These are phyloP conservation scores for Cicer cuneatum DNA, from an alignment of 306 rosid genomes.

Conservation along the genomic window DNA sequence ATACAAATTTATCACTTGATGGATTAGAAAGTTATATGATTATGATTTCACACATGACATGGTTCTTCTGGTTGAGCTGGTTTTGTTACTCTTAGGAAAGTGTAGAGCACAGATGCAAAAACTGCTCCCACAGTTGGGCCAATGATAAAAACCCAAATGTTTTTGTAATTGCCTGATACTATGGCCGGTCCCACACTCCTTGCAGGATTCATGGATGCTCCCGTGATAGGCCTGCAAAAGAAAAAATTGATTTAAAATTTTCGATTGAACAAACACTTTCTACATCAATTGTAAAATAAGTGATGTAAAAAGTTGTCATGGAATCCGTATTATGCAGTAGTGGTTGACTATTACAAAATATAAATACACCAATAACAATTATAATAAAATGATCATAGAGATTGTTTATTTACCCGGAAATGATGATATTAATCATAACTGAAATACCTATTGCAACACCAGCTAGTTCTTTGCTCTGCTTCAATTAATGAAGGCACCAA, in stretches of 20 bases:
- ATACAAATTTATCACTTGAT: constrained; percentile 2
- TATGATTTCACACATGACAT: constrained; percentile 11
- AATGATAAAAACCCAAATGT: constrained; percentile 51
- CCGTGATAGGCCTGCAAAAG: constrained; percentile 56
- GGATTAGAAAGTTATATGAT: constrained; percentile 28
- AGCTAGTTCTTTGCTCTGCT: constrained; percentile 50
- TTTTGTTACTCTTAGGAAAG: constrained; percentile 40
- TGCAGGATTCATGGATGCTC: constrained; percentile 68
- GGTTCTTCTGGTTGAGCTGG: constrained; percentile 38
- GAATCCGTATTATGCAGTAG: no score
- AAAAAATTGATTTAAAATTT: neutral
- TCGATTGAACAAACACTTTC: no score
- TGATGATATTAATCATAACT: constrained; percentile 49
- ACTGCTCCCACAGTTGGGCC: constrained; percentile 54
- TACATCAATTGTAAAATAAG: no score
- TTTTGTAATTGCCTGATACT: constrained; percentile 41
- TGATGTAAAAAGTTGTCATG: neutral
- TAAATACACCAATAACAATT: constrained; percentile 1
- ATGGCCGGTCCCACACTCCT: constrained; percentile 66
- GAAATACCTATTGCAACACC: constrained; percentile 61
- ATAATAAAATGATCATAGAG: neutral
- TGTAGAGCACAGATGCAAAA: constrained; percentile 48
- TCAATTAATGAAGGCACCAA: neutral
- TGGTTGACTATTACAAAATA: no score
- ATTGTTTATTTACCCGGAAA: constrained; percentile 48